Conservation (phyloP, 805 yeast genomes). For the Candida dajiaensis region DNA sequence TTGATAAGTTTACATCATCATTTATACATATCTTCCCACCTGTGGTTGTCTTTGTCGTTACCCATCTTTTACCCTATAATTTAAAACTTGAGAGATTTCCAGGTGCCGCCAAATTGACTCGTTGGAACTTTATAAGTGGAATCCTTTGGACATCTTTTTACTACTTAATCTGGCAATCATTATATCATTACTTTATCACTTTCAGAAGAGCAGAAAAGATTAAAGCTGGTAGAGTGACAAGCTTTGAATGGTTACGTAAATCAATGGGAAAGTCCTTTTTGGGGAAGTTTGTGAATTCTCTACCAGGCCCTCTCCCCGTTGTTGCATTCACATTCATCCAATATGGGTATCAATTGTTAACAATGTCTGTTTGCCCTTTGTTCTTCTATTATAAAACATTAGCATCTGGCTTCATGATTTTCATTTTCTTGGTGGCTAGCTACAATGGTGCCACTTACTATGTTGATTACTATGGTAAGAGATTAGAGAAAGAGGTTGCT, state of each 20-base stretch:
- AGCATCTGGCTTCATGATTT: constrained; percentile 60
- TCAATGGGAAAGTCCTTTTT: constrained; percentile 57
- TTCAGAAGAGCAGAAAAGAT: constrained; percentile 73
- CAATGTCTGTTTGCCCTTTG: constrained; percentile 88
- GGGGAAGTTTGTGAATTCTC: constrained; percentile 72
- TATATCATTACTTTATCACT: constrained; percentile 90
- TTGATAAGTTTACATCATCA: constrained; percentile 88
- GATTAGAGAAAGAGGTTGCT: constrained; percentile 79
- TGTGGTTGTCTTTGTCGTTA: constrained; percentile 75
- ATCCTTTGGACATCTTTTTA: constrained; percentile 73
- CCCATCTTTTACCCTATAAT: constrained; percentile 57
- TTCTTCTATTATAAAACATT: constrained; percentile 69
- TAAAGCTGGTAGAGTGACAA: constrained; percentile 78
- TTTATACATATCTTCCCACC: constrained; percentile 93
- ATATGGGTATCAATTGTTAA: constrained; percentile 75
- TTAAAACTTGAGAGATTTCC: constrained; percentile 59
- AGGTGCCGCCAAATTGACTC: constrained; percentile 63
- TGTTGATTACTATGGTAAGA: constrained; percentile 84
- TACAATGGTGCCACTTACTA: constrained; percentile 95
- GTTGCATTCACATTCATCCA: constrained; percentile 82
- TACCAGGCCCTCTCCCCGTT: constrained; percentile 85
- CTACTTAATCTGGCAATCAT: constrained; percentile 84
- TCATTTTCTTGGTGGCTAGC: constrained; percentile 74
- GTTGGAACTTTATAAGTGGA: constrained; percentile 69
- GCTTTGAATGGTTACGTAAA: constrained; percentile 78